A percentile compares a stretch with the other conserved stretches of the same genome.
These are phyloP conservation scores for Mollisiaceae sp. DNA, from an alignment of 2,329 filamentous ascomycete species.

Conservation along the genomic window DNA sequence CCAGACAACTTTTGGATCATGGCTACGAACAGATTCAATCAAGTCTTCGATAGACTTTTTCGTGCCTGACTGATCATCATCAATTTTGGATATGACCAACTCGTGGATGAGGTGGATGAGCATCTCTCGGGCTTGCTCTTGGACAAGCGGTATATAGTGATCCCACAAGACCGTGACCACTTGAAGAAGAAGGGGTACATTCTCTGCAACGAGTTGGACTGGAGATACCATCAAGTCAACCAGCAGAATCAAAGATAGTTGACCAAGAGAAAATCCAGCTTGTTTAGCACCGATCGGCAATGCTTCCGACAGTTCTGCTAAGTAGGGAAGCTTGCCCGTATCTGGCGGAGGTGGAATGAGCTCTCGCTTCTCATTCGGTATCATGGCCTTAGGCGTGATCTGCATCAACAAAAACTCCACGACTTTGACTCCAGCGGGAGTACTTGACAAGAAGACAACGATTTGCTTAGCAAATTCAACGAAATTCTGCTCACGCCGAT, in stretches of 20 bases:
- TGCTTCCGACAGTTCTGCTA: constrained; percentile 80
- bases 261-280: constrained; percentile 88
- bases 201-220: constrained; percentile 77
- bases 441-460: constrained; percentile 93
- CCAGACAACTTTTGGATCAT: constrained; percentile 88
- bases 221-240: constrained; percentile 97
- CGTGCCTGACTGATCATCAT: constrained; percentile 65
- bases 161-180: constrained; percentile 96
- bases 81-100: constrained; percentile 80
- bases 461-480: constrained; percentile 98
- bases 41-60: constrained; percentile 84
- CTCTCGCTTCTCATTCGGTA: constrained; percentile 81
- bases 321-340: constrained; percentile 78
- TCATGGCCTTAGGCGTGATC: constrained; percentile 95
- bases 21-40: constrained; percentile 83
- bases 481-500: constrained; percentile 95
- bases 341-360: constrained; percentile 74
- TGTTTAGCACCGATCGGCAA: constrained; percentile 90
- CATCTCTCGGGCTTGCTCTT: constrained; percentile 97
- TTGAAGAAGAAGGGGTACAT: constrained; percentile 85
- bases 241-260: constrained; percentile 88
- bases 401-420: constrained; percentile 92
- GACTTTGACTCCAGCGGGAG: constrained; percentile 82
- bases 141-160: constrained; percentile 91
- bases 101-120: constrained; percentile 97